Conservation (phyloP, 495 filamentous ascomycete genomes). For the Penicillium canariense region DNA sequence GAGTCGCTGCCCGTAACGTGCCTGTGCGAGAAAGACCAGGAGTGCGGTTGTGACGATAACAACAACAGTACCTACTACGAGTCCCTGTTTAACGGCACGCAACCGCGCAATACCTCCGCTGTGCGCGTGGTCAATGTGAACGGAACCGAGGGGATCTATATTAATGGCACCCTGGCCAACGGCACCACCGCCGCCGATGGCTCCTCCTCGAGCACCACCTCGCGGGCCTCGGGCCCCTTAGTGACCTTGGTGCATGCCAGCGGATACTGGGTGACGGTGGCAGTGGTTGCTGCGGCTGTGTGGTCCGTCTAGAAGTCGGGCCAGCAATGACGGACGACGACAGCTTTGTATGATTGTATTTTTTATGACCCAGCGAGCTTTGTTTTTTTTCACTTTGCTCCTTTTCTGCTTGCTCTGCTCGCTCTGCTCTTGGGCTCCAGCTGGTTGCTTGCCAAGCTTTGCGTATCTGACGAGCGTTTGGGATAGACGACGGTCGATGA, state of each 20-base stretch:
- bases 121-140: constrained; percentile 65
- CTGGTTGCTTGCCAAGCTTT: not conserved
- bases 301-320: constrained; percentile 36
- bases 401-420: not conserved
- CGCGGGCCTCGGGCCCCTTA: constrained; percentile 31
- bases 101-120: constrained; percentile 61
- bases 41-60: constrained; percentile 84
- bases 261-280: constrained; percentile 64
- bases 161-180: constrained; percentile 86
- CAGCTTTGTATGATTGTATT: not conserved
- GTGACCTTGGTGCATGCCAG: constrained; percentile 40
- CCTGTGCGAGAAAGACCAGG: constrained; percentile 64
- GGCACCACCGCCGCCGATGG: constrained; percentile 67
- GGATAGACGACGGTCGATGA: too few relatives aligned
- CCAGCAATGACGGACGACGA: not conserved
- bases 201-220: constrained; percentile 2
- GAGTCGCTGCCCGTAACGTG: constrained; percentile 72
- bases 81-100: constrained; percentile 63
- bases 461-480: not conserved
- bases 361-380: not conserved
- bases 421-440: not conserved
- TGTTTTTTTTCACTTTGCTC: not conserved
- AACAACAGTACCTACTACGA: constrained; percentile 55
- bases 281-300: constrained; percentile 49
- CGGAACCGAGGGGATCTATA: constrained; percentile 68